Conservation (phyloP, 2,329 filamentous ascomycete genomes). For the Neoarthrinium moseri region DNA sequence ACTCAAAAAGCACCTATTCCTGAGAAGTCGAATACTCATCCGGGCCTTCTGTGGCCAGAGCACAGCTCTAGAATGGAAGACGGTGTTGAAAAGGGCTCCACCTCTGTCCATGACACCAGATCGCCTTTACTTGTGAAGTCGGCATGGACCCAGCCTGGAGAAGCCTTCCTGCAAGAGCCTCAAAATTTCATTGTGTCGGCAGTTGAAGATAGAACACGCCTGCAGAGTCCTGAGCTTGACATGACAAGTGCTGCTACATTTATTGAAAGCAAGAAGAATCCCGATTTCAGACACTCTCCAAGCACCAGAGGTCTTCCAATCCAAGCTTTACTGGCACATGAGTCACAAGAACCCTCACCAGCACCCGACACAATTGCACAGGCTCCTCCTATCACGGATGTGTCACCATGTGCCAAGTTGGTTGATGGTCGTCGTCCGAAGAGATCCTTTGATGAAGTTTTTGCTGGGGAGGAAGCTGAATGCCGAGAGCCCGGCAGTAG, state of each 20-base stretch:
- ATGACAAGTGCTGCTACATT: constrained; percentile 31
- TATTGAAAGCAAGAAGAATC: constrained; percentile 25
- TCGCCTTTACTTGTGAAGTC: not conserved
- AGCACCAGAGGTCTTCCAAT: constrained; percentile 23
- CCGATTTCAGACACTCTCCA: constrained; percentile 7
- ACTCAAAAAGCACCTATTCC: too few species aligned
- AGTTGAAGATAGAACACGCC: constrained; percentile 6
- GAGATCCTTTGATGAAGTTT: constrained; percentile 25
- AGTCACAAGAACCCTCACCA: constrained; percentile 15
- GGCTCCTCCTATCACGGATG: not conserved
- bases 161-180: constrained; percentile 31
- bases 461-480: constrained; percentile 3
- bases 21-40: too few species aligned
- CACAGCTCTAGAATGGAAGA: not conserved
- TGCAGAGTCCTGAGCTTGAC: constrained; percentile 23
- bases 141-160: constrained; percentile 26
- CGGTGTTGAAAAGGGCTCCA: not conserved
- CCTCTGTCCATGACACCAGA: not conserved
- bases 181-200: constrained; percentile 8
- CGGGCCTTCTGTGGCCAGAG: too few species aligned
- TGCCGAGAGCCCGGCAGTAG: not conserved
- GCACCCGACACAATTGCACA: not conserved
- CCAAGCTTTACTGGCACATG: constrained; percentile 24
- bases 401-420: too few species aligned
- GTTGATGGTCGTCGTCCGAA: constrained; percentile 17